A percentile compares a stretch with the other conserved stretches of the same genome.
Evolutionary conservation across 163 green algal species (phyloP).

Genomic region (Scenedesmus sp.): DNA sequence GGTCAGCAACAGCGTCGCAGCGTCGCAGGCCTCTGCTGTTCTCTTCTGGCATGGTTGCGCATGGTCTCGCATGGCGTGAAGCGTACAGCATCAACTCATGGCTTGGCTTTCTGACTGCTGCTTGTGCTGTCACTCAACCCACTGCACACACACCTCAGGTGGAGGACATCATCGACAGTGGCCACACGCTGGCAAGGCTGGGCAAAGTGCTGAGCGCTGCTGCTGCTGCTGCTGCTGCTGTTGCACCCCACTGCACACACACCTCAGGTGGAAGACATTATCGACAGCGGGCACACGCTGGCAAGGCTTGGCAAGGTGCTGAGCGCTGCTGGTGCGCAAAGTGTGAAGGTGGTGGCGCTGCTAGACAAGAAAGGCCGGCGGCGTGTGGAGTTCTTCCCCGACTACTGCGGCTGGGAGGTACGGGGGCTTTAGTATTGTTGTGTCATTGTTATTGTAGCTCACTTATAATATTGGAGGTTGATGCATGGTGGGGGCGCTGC

Average conservation of each 20-base stretch:
- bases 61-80: no score
- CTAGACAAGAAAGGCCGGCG: conserved; percentile 80
- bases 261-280: conserved; percentile 90
- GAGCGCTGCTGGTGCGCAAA: conserved; percentile 56
- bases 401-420: conserved; percentile 51
- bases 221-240: background rate
- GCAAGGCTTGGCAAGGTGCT: conserved; percentile 61
- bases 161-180: conserved; percentile 91
- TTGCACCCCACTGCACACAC: background rate
- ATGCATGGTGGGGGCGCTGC: conserved; percentile 65
- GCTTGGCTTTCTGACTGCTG: background rate
- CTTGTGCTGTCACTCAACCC: background rate
- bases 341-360: conserved; percentile 72
- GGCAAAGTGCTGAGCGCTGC: background rate
- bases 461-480: no score
- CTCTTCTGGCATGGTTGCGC: no score
- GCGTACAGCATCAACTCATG: background rate
- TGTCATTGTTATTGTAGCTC: no score
- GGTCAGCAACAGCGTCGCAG: no score
- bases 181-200: conserved; percentile 26
- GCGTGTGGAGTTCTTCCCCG: conserved; percentile 41
- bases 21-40: no score
- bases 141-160: conserved; percentile 59
- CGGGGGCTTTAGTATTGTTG: background rate
- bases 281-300: conserved; percentile 83